Conservation (phyloP, 2,329 filamentous ascomycete genomes). For the Colletotrichum plurivorum region DNA sequence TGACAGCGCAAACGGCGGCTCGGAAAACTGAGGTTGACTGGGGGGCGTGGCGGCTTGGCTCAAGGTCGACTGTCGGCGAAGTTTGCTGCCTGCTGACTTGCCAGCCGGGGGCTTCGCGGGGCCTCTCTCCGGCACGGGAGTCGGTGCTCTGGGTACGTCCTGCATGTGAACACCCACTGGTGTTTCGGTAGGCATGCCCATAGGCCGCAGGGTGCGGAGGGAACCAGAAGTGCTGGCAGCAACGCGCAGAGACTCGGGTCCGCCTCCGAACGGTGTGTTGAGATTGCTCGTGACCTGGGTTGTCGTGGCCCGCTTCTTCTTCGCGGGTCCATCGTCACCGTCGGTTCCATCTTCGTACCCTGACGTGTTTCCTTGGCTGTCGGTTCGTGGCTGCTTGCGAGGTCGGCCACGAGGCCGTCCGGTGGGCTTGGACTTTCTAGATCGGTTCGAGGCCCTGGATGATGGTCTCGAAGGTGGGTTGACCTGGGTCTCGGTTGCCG, state of each 20-base stretch:
- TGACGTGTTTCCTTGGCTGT: slow-evolving; percentile 76
- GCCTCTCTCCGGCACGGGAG: slow-evolving; percentile 74
- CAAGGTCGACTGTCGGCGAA: slow-evolving; percentile 74
- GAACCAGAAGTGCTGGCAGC: slow-evolving; percentile 92
- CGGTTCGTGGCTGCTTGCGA: slow-evolving; percentile 62
- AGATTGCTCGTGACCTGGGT: slow-evolving; percentile 81
- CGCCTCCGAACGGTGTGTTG: slow-evolving; percentile 78
- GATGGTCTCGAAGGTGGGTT: slow-evolving; percentile 69
- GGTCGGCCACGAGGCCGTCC: slow-evolving; percentile 70
- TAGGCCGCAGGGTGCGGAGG: slow-evolving; percentile 85
- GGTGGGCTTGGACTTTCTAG: slow-evolving; percentile 59
- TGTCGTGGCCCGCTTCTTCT: slow-evolving; percentile 85
- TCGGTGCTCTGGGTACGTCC: slow-evolving; percentile 82
- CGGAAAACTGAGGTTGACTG: slow-evolving; percentile 53
- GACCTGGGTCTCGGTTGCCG: slow-evolving; percentile 46
- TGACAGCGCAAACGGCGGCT: slow-evolving; percentile 63
- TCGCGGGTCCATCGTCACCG: slow-evolving; percentile 67
- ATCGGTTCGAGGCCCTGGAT: slow-evolving; percentile 70
- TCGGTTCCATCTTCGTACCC: slow-evolving; percentile 79
- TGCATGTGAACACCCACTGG: slow-evolving; percentile 70
- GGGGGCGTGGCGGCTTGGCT: slow-evolving; percentile 54
- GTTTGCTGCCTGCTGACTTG: slow-evolving; percentile 60
- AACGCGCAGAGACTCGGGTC: slow-evolving; percentile 86
- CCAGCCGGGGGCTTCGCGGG: slow-evolving; percentile 45
- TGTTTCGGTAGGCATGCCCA: slow-evolving; percentile 65